These are phyloP conservation scores for Cryptococcus sp. DNA, from an alignment of 1,284 basidiomycete species.

Conservation along the genomic window DNA sequence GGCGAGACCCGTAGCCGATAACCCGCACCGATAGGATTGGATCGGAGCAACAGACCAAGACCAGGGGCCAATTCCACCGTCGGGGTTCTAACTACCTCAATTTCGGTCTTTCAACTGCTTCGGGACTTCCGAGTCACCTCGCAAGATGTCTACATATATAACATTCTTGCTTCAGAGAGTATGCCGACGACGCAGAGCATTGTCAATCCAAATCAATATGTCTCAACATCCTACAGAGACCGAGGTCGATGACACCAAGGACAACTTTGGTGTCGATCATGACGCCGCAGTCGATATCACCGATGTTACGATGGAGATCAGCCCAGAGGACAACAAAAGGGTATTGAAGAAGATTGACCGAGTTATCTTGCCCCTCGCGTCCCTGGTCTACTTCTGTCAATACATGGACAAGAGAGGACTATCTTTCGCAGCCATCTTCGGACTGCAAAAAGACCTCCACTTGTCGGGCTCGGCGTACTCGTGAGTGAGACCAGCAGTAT, in stretches of 20 bases:
- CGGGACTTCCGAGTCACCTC: too few relatives aligned
- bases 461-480: constrained; percentile 13
- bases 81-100: too few relatives aligned
- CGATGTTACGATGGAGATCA: not conserved
- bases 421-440: constrained; percentile 26
- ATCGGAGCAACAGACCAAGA: too few relatives aligned
- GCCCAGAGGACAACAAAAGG: not conserved
- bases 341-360: constrained; percentile 14
- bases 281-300: constrained; percentile 2
- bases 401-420: constrained; percentile 29
- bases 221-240: constrained; percentile 1
- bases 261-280: constrained; percentile 1
- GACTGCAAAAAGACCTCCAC: constrained; percentile 15
- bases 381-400: constrained; percentile 18
- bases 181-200: too few relatives aligned
- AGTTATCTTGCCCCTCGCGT: constrained; percentile 12
- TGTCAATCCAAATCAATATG: not conserved
- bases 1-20: too few relatives aligned
- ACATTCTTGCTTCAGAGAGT: too few relatives aligned
- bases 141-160: too few relatives aligned
- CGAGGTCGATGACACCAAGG: constrained; percentile 1
- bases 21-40: too few relatives aligned
- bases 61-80: too few relatives aligned
- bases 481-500: constrained; percentile 2
- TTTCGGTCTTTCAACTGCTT: too few relatives aligned